Conservation (phyloP, 768 basidiomycete genomes). For the Leccinum longicurvipes region DNA sequence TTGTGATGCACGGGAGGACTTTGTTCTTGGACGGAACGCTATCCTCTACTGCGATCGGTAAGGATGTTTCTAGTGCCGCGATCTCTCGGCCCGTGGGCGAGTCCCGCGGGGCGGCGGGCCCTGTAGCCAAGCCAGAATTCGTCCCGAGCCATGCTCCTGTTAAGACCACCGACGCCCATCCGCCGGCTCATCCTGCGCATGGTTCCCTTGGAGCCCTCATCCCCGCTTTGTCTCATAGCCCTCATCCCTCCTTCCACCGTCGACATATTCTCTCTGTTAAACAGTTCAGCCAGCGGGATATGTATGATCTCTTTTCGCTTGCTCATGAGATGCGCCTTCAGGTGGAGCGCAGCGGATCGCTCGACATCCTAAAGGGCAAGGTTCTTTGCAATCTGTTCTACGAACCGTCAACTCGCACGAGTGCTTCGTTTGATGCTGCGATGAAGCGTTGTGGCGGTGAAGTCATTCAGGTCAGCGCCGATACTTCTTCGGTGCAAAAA, state of each 20-base stretch:
- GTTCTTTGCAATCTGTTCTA: constrained; percentile 93
- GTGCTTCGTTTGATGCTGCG: constrained; percentile 93
- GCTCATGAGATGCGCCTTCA: constrained; percentile 97
- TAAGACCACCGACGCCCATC: constrained; percentile 30
- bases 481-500: constrained; percentile 86
- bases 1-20: constrained; percentile 86
- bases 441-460: constrained; percentile 98
- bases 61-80: constrained; percentile 66
- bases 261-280: constrained; percentile 93
- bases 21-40: constrained; percentile 83
- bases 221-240: constrained; percentile 27
- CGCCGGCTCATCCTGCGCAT: constrained; percentile 9
- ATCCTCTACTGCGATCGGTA: constrained; percentile 56
- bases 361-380: constrained; percentile 88
- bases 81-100: constrained; percentile 41
- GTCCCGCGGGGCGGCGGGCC: constrained; percentile 18
- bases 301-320: constrained; percentile 90
- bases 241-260: constrained; percentile 87
- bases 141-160: constrained; percentile 29
- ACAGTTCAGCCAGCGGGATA: constrained; percentile 84
- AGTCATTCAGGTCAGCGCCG: constrained; percentile 80
- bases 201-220: constrained; percentile 13
- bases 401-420: constrained; percentile 95
- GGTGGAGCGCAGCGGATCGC: constrained; percentile 84
- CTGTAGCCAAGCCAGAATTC: constrained; percentile 26